Conservation (phyloP, 176 grass and related monocot species). For the Canna indica region DNA sequence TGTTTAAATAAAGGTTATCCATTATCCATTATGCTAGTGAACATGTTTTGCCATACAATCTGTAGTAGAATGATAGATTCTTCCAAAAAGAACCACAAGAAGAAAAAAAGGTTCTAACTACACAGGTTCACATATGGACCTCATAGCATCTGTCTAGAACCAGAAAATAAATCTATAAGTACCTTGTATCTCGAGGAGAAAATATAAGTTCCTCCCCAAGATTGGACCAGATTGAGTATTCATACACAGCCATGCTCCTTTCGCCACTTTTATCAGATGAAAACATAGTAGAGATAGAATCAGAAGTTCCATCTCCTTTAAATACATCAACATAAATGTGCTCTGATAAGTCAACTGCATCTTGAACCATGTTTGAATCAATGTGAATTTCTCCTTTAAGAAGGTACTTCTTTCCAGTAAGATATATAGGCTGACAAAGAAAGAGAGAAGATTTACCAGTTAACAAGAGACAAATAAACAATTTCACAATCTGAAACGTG, state of each 20-base stretch:
- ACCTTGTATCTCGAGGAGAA: constrained; percentile 68
- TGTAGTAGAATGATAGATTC: neutral
- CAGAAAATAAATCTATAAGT: constrained; percentile 15
- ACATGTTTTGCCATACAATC: neutral
- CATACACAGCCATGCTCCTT: constrained; percentile 45
- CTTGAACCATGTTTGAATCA: constrained; percentile 34
- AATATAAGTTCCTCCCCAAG: constrained; percentile 79
- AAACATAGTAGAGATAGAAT: constrained; percentile 44
- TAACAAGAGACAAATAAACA: constrained; percentile 17
- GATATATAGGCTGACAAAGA: constrained; percentile 50
- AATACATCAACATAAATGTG: constrained; percentile 62
- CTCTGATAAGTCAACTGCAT: constrained; percentile 42
- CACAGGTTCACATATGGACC: neutral
- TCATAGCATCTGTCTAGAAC: neutral
- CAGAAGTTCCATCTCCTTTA: constrained; percentile 40
- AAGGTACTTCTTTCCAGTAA: constrained; percentile 85
- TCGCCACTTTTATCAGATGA: constrained; percentile 37
- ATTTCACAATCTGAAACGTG: neutral
- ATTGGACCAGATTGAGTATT: constrained; percentile 77
- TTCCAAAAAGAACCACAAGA: neutral
- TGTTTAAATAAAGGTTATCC: too few relatives aligned
- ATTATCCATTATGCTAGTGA: too few relatives aligned
- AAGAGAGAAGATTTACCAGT: constrained; percentile 25
- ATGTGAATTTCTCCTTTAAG: constrained; percentile 81
- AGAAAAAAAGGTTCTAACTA: neutral